Evolutionary conservation across 176 grass and related monocot genomes (phyloP).

Genomic region (Urochloa ruziziensis): DNA sequence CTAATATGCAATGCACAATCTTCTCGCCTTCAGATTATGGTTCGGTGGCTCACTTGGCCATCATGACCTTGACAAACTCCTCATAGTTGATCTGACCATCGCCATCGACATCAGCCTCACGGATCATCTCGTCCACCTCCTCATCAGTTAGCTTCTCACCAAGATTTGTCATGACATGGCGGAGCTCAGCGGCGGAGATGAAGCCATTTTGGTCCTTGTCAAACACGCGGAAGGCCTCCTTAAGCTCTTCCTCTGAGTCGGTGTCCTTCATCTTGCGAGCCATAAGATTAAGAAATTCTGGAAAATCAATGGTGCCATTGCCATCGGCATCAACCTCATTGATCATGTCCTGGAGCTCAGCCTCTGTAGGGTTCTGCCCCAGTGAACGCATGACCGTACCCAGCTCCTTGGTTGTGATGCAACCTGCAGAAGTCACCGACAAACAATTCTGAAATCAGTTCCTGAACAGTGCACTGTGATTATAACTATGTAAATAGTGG

Average conservation of each 20-base stretch:
- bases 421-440: constrained; percentile 44
- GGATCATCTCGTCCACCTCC: constrained; percentile 93
- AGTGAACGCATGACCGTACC: constrained; percentile 92
- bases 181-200: constrained; percentile 86
- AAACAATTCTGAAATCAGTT: background rate
- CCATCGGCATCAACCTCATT: constrained; percentile 90
- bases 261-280: constrained; percentile 99
- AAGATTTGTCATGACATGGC: constrained; percentile 91
- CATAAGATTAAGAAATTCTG: constrained; percentile 91
- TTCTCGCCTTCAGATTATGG: background rate
- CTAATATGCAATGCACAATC: constrained; percentile 44
- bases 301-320: constrained; percentile 87
- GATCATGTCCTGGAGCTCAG: constrained; percentile 97
- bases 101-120: constrained; percentile 86
- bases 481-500: background rate
- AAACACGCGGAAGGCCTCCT: constrained; percentile 92
- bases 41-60: constrained; percentile 66
- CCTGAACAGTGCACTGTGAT: background rate
- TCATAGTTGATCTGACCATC: constrained; percentile 97
- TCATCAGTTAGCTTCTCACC: constrained; percentile 89
- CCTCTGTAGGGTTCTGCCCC: constrained; percentile 91
- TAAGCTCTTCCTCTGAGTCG: constrained; percentile 88
- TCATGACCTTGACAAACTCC: constrained; percentile 96
- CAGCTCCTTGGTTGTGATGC: constrained; percentile 94
- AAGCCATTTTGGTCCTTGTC: constrained; percentile 97